Percentiles rank a stretch among this genome's conserved stretches.
phyloP scores from a whole-genome alignment of 768 basidiomycete genomes.

The Tremella fuciformis region DNA sequence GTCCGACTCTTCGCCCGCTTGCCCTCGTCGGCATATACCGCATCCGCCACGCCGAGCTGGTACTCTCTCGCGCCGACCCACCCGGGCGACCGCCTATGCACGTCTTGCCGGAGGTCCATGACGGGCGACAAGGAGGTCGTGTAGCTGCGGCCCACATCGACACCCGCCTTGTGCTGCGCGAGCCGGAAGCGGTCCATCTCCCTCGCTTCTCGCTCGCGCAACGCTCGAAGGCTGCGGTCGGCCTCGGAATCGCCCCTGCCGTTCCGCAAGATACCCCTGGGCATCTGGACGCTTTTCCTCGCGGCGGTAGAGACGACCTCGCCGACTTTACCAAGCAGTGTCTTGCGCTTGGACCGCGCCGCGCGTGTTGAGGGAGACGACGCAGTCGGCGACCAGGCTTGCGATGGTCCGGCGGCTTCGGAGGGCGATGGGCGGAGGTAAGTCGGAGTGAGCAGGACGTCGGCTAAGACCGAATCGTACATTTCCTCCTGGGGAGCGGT shows the following conservation, averaged over 20 bases:
- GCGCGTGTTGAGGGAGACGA: conserved; percentile 2
- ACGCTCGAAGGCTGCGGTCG: conserved; percentile 14
- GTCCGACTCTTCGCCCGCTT: conserved; percentile 8
- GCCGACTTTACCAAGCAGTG: conserved; percentile 25
- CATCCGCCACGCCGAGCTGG: conserved; percentile 10
- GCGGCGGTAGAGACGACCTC: conserved; percentile 13
- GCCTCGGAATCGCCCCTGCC: background rate
- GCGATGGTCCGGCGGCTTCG: background rate
- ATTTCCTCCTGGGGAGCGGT: conserved; percentile 9
- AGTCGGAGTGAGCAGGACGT: conserved; percentile 41
- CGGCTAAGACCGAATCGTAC: conserved; percentile 43
- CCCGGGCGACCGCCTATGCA: conserved; percentile 18
- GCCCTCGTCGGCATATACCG: conserved; percentile 10
- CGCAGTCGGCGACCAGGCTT: background rate
- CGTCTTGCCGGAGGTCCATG: background rate
- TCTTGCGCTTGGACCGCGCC: conserved; percentile 12
- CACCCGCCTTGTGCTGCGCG: conserved; percentile 12
- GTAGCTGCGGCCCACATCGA: conserved; percentile 8
- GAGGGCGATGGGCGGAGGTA: conserved; percentile 30
- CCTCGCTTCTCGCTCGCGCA: conserved; percentile 30
- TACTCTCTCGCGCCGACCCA: conserved; percentile 23
- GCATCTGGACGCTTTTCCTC: conserved; percentile 19
- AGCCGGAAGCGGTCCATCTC: conserved; percentile 38
- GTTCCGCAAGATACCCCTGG: conserved; percentile 22
- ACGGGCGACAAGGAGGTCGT: conserved; percentile 1